Conservation (phyloP, 2,329 filamentous ascomycete species). For the Xylariaceae sp. region DNA sequence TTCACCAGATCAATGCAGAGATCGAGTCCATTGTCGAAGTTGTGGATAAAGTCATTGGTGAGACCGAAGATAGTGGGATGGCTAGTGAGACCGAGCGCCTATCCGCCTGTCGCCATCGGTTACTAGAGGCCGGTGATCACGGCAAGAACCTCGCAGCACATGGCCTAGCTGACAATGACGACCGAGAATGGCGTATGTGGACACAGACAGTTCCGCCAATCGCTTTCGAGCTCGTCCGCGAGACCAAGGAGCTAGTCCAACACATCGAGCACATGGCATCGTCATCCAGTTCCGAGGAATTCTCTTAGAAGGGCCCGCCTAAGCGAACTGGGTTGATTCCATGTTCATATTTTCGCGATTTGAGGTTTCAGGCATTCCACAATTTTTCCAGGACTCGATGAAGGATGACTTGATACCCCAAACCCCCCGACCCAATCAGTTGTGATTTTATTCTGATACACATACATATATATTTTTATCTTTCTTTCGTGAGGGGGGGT, state of each 20-base stretch:
- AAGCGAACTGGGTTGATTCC: conserved; percentile 19
- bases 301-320: conserved; percentile 33
- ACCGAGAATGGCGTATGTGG: conserved; percentile 56
- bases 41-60: conserved; percentile 62
- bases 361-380: conserved; percentile 13
- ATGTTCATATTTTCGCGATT: conserved; percentile 19
- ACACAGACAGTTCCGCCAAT: conserved; percentile 71
- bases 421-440: conserved; percentile 4
- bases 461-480: not conserved
- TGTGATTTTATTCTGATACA: conserved; percentile 7
- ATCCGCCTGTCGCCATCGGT: conserved; percentile 56
- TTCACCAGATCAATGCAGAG: conserved; percentile 61
- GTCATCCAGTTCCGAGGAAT: conserved; percentile 39
- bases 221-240: conserved; percentile 79
- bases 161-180: conserved; percentile 45
- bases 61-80: conserved; percentile 54
- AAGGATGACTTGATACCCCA: conserved; percentile 6
- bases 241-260: conserved; percentile 68
- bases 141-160: conserved; percentile 53
- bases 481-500: not conserved
- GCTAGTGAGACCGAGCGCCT: conserved; percentile 51
- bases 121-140: conserved; percentile 58
- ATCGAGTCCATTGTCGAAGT: conserved; percentile 65
- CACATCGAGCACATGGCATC: conserved; percentile 37
- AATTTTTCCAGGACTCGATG: conserved; percentile 11